Base-by-base conservation (phyloP, 768 basidiomycete genomes). In the Hebeloma cylindrosporum region DNA sequence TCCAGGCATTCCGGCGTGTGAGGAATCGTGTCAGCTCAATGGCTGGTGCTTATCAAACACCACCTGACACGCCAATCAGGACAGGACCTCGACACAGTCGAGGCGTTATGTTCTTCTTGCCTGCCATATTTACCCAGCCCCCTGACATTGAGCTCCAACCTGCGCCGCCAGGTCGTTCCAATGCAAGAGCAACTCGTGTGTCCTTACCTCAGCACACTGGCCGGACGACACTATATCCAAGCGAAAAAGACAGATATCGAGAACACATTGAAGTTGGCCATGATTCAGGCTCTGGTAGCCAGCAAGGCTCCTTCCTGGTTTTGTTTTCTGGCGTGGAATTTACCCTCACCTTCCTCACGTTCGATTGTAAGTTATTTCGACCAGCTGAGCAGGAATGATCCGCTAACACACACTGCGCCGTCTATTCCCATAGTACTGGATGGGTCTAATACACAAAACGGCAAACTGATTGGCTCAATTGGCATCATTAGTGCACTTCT, bases 271-370 rank as follows among this genome's bases (percentile, higher is more conserved):
- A 56, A 41, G 47, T 30, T 26, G 58, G 51, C 16, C 34, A 48
- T 17, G 42, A 44, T 44, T 21, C 13, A 23, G 43, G 48, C 23
- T 53, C 35, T 10, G 47, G 32, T 34, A 53, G 50, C 22, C 49
- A 40, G 29, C 42, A 48, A 21, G 35, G n/a, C n/a, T n/a, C n/a
- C n/a, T n/a, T n/a, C 72, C 70, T 98, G 48, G 79, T 85, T 40
- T 62, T 95, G 38, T 98, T 99, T 66, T 94, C 94, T 2, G 95
- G 94, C 9, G 80, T 96, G 38, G 95, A 99, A 62, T 97, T 97
- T 65, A 99, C 95, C 0, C 73, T 99, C 16, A 95, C 93, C 0
- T 98, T 98, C 74, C 71, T 97, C 35, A 96, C 88, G 2, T 93
- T 91, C 57, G 89, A 92, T 61, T 65, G 91, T 87, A 68, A 63